Conservation (phyloP, 306 rosid genomes). For the Corylus avellana region DNA sequence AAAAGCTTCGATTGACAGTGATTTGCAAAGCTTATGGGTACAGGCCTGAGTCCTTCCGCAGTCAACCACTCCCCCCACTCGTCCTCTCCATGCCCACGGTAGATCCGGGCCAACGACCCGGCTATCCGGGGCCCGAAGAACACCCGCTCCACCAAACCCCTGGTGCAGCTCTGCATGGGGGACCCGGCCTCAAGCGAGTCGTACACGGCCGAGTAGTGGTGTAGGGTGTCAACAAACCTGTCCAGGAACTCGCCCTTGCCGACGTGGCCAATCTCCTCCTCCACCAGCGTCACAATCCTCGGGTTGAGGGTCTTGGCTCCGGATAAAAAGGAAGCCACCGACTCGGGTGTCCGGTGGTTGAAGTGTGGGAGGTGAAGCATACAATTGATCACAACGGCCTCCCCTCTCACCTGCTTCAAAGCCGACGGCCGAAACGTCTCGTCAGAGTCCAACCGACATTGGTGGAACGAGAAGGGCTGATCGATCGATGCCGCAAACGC, state of each 20-base stretch:
- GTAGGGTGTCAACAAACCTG: constrained; percentile 64
- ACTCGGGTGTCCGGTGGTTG: constrained; percentile 50
- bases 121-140: constrained; percentile 73
- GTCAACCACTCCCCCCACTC: constrained; percentile 68
- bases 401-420: constrained; percentile 70
- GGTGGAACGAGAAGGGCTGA: constrained; percentile 84
- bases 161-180: constrained; percentile 66
- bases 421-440: constrained; percentile 61
- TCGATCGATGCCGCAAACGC: constrained; percentile 74
- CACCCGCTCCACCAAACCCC: constrained; percentile 73
- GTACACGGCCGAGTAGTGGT: constrained; percentile 71
- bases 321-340: constrained; percentile 61
- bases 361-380: constrained; percentile 82
- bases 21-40: constrained; percentile 63
- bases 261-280: constrained; percentile 52
- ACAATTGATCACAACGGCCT: constrained; percentile 72
- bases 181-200: constrained; percentile 81
- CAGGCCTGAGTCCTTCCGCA: constrained; percentile 46
- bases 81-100: constrained; percentile 25
- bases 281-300: constrained; percentile 59
- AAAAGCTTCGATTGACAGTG: constrained; percentile 76
- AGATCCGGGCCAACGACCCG: constrained; percentile 56
- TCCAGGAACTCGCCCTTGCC: constrained; percentile 53
- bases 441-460: constrained; percentile 73
- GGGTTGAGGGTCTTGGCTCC: constrained; percentile 60